A percentile compares a stretch with the other conserved stretches of the same genome.
These are phyloP conservation scores for Ceratonia siliqua DNA, from an alignment of 306 rosid genomes.

Conservation along the genomic window DNA sequence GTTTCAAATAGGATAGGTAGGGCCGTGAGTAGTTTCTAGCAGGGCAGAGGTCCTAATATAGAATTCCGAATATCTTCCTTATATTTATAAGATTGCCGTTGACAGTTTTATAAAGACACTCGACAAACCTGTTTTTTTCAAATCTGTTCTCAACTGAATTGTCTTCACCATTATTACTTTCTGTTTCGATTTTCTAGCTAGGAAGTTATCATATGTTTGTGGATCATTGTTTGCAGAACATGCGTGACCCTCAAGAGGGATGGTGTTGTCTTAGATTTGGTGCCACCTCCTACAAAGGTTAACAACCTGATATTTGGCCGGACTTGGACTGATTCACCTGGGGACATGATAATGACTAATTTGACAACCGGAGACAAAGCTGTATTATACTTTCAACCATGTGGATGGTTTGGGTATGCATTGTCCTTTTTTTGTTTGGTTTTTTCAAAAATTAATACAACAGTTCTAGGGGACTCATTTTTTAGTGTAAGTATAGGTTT, in stretches of 20 bases:
- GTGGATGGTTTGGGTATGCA: conserved; percentile 94
- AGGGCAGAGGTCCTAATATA: neutral
- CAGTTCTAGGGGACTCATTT: conserved; percentile 9
- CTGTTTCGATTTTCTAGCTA: conserved; percentile 25
- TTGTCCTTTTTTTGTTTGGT: conserved; percentile 18
- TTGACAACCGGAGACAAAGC: conserved; percentile 87
- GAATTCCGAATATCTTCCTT: conserved; percentile 21
- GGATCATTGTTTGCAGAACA: conserved; percentile 59
- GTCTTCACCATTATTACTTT: neutral
- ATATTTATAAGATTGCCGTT: conserved; percentile 6
- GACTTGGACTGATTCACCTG: conserved; percentile 95
- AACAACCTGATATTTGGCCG: conserved; percentile 92
- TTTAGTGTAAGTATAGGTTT: neutral
- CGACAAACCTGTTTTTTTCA: conserved; percentile 14
- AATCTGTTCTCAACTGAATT: conserved; percentile 11
- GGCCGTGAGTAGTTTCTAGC: neutral
- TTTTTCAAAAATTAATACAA: neutral
- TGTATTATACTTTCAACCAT: conserved; percentile 85
- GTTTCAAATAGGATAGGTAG: neutral
- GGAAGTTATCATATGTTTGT: conserved; percentile 12
- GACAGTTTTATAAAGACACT: conserved; percentile 25
- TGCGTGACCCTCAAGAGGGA: conserved; percentile 80
- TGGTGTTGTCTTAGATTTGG: conserved; percentile 82
- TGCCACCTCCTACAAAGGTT: conserved; percentile 93
- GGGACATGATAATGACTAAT: conserved; percentile 90